These are phyloP conservation scores for Verticillium nubilum DNA, from an alignment of 2,329 filamentous ascomycete species.

Conservation along the genomic window DNA sequence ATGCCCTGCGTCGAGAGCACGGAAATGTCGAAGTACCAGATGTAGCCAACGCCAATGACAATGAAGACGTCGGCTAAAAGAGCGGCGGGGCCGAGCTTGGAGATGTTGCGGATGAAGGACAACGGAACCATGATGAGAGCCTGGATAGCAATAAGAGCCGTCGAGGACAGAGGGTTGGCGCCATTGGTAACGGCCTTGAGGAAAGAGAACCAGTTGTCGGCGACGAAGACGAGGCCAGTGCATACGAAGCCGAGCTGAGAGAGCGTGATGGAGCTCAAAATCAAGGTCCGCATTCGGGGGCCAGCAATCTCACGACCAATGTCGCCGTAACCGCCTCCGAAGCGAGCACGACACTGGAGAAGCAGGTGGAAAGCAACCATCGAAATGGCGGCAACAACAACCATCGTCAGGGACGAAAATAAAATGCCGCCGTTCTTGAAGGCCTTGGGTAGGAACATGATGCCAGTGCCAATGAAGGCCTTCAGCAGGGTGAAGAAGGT, in stretches of 20 bases:
- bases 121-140: slow-evolving; percentile 60
- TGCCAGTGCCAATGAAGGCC: slow-evolving; percentile 74
- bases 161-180: slow-evolving; percentile 45
- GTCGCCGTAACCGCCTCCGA: slow-evolving; percentile 70
- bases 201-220: slow-evolving; percentile 67
- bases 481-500: slow-evolving; percentile 76
- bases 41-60: slow-evolving; percentile 63
- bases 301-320: slow-evolving; percentile 64
- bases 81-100: slow-evolving; percentile 64
- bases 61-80: slow-evolving; percentile 69
- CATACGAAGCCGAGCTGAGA: slow-evolving; percentile 77
- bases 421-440: slow-evolving; percentile 74
- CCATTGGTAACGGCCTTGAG: slow-evolving; percentile 53
- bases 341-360: slow-evolving; percentile 57
- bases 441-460: slow-evolving; percentile 76
- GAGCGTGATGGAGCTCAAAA: slow-evolving; percentile 64
- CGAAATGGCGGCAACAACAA: slow-evolving; percentile 60
- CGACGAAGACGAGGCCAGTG: slow-evolving; percentile 71
- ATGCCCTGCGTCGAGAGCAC: slow-evolving; percentile 51
- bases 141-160: slow-evolving; percentile 60
- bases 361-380: slow-evolving; percentile 69
- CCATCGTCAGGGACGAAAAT: slow-evolving; percentile 65
- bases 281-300: slow-evolving; percentile 55
- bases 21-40: slow-evolving; percentile 65
- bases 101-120: slow-evolving; percentile 67